phyloP scores from a whole-genome alignment of 371 early-diverging fungal species.

The Amoeboradix gromovi region DNA sequence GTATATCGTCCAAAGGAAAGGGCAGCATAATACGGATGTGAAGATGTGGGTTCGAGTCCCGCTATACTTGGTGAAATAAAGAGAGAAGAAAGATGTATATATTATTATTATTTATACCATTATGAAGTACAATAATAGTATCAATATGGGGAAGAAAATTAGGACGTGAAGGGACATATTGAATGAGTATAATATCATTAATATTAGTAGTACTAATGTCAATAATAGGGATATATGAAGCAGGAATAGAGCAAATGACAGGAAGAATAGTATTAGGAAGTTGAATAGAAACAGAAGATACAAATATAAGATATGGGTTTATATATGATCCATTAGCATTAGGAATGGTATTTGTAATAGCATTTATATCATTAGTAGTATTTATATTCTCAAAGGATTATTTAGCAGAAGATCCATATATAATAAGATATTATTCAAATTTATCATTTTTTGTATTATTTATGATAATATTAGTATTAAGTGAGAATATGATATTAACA shows the following conservation, averaged over 20 bases:
- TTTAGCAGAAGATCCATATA: constrained; percentile 11
- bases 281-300: background rate
- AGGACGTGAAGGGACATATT: background rate
- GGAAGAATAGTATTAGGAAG: background rate
- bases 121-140: background rate
- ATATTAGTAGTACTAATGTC: background rate
- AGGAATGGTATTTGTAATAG: background rate
- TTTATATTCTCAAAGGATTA: background rate
- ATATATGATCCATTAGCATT: background rate
- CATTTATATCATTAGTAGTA: background rate
- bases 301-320: background rate
- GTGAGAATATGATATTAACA: constrained; percentile 31
- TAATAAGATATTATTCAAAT: constrained; percentile 28
- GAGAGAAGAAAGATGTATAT: background rate
- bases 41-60: background rate
- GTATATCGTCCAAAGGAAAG: background rate
- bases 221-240: background rate
- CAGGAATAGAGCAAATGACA: background rate
- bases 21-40: background rate
- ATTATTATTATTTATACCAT: background rate
- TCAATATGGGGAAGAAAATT: background rate
- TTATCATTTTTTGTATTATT: constrained; percentile 32
- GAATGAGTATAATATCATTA: background rate
- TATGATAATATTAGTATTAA: constrained; percentile 29
- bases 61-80: background rate